These are phyloP conservation scores for Ogataea minuta DNA, from an alignment of 805 yeast species.

Conservation along the genomic window DNA sequence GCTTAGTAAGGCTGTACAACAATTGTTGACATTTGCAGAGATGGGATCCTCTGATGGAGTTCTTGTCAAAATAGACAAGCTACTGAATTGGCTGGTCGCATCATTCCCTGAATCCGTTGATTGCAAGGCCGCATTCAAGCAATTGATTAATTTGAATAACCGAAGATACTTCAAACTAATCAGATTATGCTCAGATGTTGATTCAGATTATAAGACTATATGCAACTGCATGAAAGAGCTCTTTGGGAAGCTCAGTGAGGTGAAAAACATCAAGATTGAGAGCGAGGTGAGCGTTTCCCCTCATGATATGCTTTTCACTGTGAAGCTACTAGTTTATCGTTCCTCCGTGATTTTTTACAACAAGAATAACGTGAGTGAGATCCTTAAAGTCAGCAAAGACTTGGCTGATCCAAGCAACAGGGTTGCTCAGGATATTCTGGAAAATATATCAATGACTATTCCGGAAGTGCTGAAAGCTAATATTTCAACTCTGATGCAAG, in stretches of 20 bases:
- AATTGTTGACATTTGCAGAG: constrained; percentile 50
- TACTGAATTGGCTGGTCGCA: constrained; percentile 58
- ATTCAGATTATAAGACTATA: constrained; percentile 59
- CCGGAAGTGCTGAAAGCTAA: constrained; percentile 69
- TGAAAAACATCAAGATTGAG: constrained; percentile 42
- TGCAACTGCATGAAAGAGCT: constrained; percentile 64
- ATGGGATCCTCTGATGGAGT: constrained; percentile 2
- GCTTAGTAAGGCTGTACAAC: constrained; percentile 48
- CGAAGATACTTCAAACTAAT: constrained; percentile 57
- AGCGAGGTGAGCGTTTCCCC: constrained; percentile 37
- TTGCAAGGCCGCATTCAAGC: constrained; percentile 48
- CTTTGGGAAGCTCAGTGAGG: constrained; percentile 50
- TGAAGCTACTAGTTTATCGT: constrained; percentile 61
- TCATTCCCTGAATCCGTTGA: constrained; percentile 52
- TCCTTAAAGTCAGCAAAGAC: constrained; percentile 48
- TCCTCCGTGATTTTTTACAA: constrained; percentile 62
- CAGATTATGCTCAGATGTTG: constrained; percentile 50
- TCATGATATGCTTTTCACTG: constrained; percentile 48
- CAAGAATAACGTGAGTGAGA: constrained; percentile 55
- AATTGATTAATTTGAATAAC: constrained; percentile 55
- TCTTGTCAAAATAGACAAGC: constrained; percentile 45
- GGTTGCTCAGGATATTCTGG: constrained; percentile 53
- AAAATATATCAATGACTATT: constrained; percentile 52
- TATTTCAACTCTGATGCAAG: constrained; percentile 45
- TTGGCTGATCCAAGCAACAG: constrained; percentile 27